Base-by-base conservation (phyloP, 306 rosid genomes). In the Malus fusca region DNA sequence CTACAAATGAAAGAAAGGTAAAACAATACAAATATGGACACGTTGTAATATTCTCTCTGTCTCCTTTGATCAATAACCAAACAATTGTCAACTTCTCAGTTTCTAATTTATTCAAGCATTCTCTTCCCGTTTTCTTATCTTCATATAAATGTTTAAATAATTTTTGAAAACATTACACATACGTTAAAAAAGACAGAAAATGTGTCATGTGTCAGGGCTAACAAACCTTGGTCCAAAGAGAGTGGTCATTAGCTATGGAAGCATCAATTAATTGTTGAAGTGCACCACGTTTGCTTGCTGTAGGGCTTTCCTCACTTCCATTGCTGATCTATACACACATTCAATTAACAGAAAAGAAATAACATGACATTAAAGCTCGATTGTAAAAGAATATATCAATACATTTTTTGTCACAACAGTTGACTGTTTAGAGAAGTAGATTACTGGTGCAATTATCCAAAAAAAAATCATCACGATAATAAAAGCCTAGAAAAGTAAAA, bases 171-270 rank as follows among this genome's bases (percentile, higher is more conserved):
- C 18, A 9, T 42, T 55, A n/a, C 53, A 73, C 56, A 61, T 30
- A 23, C 44, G 28, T 60, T 60, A 18, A 61, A 25, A 25, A 62
- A 26, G 28, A 55, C 1, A 56, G 25, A 14, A 59, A 61, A 30
- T 10, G 22, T 40, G 69, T 52, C 66, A 76, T 26, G 2, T 35
- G 30, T 30, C 46, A 58, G 75, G 78, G 79, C 68, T 52, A 69
- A 79, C 83, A 77, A 84, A 88, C 99, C 98, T 88, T 90, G 40
- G 85, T 83, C 99, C 99, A 96, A 78, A 90, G 68, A 75, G 97
- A 89, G 65, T 79, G 76, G 77, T 92, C 96, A 82, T 92, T 92
- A 77, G 81, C 80, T 60, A 79, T 55, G 44, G 99, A 96, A 81
- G 89, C 87, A 87, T 90, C 97, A 58, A 89, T 83, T 78, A 96